Conservation (phyloP, 2,329 filamentous ascomycete species). For the Fusarium illudens region DNA sequence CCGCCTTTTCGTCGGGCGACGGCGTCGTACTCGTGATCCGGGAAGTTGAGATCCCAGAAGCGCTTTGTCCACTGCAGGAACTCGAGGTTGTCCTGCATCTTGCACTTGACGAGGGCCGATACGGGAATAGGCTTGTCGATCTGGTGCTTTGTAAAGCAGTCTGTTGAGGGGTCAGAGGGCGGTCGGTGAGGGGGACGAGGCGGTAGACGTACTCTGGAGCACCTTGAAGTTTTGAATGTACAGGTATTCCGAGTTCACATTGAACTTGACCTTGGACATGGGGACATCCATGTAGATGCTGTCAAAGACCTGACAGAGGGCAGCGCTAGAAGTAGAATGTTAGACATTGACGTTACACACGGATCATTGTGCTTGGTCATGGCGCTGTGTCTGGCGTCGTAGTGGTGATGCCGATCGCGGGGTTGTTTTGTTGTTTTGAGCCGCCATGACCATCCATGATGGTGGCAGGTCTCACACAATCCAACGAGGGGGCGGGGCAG, state of each 20-base stretch:
- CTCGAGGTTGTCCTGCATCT: constrained; percentile 99
- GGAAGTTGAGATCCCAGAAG: constrained; percentile 98
- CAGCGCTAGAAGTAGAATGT: constrained; percentile 70
- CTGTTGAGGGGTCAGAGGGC: constrained; percentile 53
- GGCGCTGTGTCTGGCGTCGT: background rate
- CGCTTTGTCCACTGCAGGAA: constrained; percentile 97
- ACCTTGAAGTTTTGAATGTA: constrained; percentile 99
- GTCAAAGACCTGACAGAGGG: constrained; percentile 96
- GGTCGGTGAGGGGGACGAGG: background rate
- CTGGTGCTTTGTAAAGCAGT: constrained; percentile 83
- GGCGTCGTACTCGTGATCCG: constrained; percentile 96
- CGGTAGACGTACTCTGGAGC: constrained; percentile 77
- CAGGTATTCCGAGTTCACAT: constrained; percentile 94
- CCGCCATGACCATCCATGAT: constrained; percentile 11
- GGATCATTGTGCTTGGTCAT: background rate
- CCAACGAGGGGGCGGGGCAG: constrained; percentile 42
- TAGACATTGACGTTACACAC: constrained; percentile 5
- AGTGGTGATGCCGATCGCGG: constrained; percentile 19
- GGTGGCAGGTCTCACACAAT: constrained; percentile 30
- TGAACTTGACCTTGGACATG: constrained; percentile 97
- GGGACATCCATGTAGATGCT: constrained; percentile 96
- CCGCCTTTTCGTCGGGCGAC: constrained; percentile 83
- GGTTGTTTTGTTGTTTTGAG: constrained; percentile 23
- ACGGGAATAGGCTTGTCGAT: constrained; percentile 92
- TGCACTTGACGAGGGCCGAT: constrained; percentile 91